phyloP scores from a whole-genome alignment of 768 basidiomycete species.

The Suillus cothurnatus region DNA sequence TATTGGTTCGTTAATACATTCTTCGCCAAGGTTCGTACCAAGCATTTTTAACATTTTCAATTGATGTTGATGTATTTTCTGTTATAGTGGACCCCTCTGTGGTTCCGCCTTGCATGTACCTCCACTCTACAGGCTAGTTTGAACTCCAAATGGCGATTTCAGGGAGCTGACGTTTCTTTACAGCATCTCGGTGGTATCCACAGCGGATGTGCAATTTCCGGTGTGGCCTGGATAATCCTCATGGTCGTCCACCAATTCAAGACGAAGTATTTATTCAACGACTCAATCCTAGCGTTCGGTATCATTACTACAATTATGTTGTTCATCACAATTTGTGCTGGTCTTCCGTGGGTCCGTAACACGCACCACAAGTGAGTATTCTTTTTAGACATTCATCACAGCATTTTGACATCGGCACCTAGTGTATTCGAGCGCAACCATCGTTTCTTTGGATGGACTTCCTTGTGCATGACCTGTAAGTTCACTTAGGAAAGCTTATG shows the following conservation, averaged over 20 bases:
- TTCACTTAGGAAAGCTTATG: neutral
- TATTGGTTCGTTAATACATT: slow-evolving; percentile 71
- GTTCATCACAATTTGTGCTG: slow-evolving; percentile 60
- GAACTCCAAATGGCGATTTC: neutral
- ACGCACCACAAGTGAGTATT: slow-evolving; percentile 73
- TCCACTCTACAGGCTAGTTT: slow-evolving; percentile 62
- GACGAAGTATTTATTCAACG: slow-evolving; percentile 49
- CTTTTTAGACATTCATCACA: neutral
- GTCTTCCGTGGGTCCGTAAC: slow-evolving; percentile 80
- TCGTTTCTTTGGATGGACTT: slow-evolving; percentile 76
- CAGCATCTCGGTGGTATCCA: slow-evolving; percentile 83
- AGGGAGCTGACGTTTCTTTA: slow-evolving; percentile 13
- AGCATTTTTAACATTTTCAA: neutral
- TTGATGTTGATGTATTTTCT: slow-evolving; percentile 3
- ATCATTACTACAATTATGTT: slow-evolving; percentile 59
- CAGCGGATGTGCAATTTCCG: slow-evolving; percentile 72
- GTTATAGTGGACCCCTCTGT: slow-evolving; percentile 68
- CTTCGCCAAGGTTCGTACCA: slow-evolving; percentile 63
- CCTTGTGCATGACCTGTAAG: slow-evolving; percentile 52
- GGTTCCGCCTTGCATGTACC: slow-evolving; percentile 72
- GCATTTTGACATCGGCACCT: slow-evolving; percentile 5
- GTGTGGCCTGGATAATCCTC: slow-evolving; percentile 68
- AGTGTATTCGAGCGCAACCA: slow-evolving; percentile 83
- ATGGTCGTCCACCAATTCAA: slow-evolving; percentile 61
- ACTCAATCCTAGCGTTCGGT: slow-evolving; percentile 62